These are phyloP conservation scores for Populus ilicifolia DNA, from an alignment of 345 rosid species.

Conservation along the genomic window DNA sequence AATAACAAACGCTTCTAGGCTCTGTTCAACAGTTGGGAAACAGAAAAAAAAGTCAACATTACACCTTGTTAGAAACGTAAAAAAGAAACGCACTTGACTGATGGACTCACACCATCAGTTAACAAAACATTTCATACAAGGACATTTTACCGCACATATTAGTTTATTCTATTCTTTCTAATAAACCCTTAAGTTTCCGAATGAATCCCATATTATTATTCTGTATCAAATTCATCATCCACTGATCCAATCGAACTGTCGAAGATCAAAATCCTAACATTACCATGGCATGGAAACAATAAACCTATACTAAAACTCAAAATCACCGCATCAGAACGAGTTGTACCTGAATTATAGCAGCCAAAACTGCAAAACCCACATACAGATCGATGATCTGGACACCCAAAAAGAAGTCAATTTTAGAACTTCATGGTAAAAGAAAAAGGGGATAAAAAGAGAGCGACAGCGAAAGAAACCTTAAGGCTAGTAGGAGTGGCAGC, in stretches of 20 bases:
- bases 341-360: conserved; percentile 81
- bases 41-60: too few relatives aligned
- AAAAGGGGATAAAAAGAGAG: not conserved
- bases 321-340: not conserved
- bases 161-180: not conserved
- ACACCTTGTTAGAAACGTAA: not conserved
- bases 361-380: conserved; percentile 68
- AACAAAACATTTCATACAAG: not conserved
- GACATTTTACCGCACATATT: not conserved
- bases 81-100: not conserved
- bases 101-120: not conserved
- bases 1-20: not conserved
- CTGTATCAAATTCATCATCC: not conserved
- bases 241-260: not conserved
- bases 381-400: conserved; percentile 85
- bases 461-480: conserved; percentile 42
- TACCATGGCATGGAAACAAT: not conserved
- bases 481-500: conserved; percentile 65
- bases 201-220: not conserved
- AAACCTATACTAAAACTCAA: not conserved
- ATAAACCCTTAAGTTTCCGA: not conserved
- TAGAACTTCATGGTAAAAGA: not conserved
- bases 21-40: too few relatives aligned
- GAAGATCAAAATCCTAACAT: not conserved
- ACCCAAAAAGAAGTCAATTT: not conserved